These are phyloP conservation scores for Sedum album DNA, from an alignment of 164 flowering plant species.

Conservation along the genomic window DNA sequence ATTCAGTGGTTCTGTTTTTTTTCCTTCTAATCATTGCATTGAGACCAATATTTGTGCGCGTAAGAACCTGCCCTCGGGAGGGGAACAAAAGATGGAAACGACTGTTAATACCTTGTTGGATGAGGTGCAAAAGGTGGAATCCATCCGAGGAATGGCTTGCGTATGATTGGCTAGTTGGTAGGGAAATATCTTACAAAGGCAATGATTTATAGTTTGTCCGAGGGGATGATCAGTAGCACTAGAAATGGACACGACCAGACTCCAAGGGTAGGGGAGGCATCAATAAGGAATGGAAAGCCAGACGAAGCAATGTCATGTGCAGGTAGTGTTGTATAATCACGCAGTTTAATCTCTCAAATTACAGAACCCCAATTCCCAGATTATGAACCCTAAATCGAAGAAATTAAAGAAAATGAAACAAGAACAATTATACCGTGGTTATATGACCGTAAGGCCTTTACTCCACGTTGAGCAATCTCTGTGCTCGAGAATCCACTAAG, in stretches of 20 bases:
- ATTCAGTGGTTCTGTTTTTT: too few relatives aligned
- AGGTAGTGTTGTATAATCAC: too few relatives aligned
- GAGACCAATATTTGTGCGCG: too few relatives aligned
- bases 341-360: too few relatives aligned
- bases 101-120: neutral
- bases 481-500: too few relatives aligned
- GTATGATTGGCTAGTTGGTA: conserved; percentile 3
- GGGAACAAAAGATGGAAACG: conserved; percentile 1
- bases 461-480: too few relatives aligned
- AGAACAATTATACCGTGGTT: too few relatives aligned
- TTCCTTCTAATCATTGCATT: too few relatives aligned
- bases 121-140: conserved; percentile 1
- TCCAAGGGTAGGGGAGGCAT: neutral
- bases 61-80: conserved; percentile 7
- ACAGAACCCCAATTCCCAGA: too few relatives aligned
- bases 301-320: neutral
- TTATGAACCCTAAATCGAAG: too few relatives aligned
- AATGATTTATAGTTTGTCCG: neutral
- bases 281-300: neutral
- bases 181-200: neutral
- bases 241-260: neutral
- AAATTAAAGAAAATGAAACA: too few relatives aligned
- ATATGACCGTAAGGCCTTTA: too few relatives aligned
- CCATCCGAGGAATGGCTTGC: conserved; percentile 3
- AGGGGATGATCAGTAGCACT: neutral